Evolutionary conservation across 2,329 filamentous ascomycete genomes (phyloP).

Genomic region (Aureobasidium uvarum): DNA sequence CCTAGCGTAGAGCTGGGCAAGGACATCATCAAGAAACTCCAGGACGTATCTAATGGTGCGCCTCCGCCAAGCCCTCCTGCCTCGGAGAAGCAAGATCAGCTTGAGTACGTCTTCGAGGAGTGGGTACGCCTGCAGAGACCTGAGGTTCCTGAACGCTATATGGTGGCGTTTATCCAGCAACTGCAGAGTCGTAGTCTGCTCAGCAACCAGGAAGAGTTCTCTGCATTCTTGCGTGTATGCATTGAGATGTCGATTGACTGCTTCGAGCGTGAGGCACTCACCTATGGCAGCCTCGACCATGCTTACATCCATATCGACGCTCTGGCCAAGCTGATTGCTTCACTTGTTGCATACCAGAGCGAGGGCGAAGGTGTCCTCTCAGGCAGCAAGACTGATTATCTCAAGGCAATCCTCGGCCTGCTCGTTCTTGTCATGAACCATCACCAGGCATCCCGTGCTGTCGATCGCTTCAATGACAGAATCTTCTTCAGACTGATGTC

Average conservation of each 20-base stretch:
- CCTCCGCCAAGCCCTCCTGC: slow-evolving; percentile 52
- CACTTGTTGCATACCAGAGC: slow-evolving; percentile 70
- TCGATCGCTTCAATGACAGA: slow-evolving; percentile 79
- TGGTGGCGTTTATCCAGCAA: slow-evolving; percentile 77
- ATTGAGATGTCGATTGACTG: slow-evolving; percentile 76
- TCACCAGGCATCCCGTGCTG: slow-evolving; percentile 72
- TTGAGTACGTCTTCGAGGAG: slow-evolving; percentile 94
- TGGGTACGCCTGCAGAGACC: slow-evolving; percentile 83
- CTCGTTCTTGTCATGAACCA: slow-evolving; percentile 78
- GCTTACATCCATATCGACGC: slow-evolving; percentile 71
- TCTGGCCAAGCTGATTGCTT: slow-evolving; percentile 73
- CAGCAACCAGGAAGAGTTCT: slow-evolving; percentile 70
- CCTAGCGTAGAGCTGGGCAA: slow-evolving; percentile 63
- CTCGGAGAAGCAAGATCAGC: slow-evolving; percentile 69
- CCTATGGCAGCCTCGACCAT: slow-evolving; percentile 58
- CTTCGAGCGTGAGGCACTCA: slow-evolving; percentile 69
- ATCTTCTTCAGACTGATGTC: slow-evolving; percentile 91
- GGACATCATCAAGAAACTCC: slow-evolving; percentile 66
- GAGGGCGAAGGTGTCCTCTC: slow-evolving; percentile 59
- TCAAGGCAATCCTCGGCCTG: slow-evolving; percentile 77
- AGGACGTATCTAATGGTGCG: slow-evolving; percentile 54
- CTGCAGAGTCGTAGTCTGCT: slow-evolving; percentile 73
- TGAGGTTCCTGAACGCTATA: slow-evolving; percentile 69
- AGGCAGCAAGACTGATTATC: slow-evolving; percentile 64
- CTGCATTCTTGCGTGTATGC: slow-evolving; percentile 74